Evolutionary conservation across 108 stramenopile species (phyloP).

Genomic region (Pseudonitzschia pungens): DNA sequence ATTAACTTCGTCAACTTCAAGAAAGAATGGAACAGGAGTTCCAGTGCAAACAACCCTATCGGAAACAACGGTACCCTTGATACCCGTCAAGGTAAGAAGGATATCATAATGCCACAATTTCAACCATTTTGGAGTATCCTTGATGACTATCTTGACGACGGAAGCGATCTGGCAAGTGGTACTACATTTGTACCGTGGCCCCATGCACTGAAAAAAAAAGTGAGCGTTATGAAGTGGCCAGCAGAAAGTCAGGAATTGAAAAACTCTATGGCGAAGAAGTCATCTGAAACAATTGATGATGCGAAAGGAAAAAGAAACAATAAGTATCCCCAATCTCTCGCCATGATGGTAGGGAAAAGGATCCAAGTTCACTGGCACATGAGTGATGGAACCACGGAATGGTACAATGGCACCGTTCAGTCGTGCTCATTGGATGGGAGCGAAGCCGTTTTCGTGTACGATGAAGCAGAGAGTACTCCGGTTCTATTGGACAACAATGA

Average conservation of each 20-base stretch:
- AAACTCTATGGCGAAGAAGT: background rate
- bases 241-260: background rate
- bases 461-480: background rate
- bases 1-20: background rate
- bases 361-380: conserved; percentile 6
- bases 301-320: background rate
- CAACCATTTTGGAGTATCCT: no score
- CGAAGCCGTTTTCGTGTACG: conserved; percentile 1
- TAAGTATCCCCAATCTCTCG: background rate
- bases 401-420: background rate
- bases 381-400: background rate
- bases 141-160: no score
- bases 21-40: no score
- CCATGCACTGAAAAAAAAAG: no score
- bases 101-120: no score
- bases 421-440: background rate
- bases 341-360: background rate
- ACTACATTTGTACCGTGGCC: no score
- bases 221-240: no score
- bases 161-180: no score
- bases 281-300: background rate
- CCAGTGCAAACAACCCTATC: background rate
- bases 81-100: no score
- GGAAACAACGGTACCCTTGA: background rate
- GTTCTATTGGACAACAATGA: background rate